Base-by-base conservation (phyloP, 2,329 filamentous ascomycete genomes). In the Penicillium rolfsii region DNA sequence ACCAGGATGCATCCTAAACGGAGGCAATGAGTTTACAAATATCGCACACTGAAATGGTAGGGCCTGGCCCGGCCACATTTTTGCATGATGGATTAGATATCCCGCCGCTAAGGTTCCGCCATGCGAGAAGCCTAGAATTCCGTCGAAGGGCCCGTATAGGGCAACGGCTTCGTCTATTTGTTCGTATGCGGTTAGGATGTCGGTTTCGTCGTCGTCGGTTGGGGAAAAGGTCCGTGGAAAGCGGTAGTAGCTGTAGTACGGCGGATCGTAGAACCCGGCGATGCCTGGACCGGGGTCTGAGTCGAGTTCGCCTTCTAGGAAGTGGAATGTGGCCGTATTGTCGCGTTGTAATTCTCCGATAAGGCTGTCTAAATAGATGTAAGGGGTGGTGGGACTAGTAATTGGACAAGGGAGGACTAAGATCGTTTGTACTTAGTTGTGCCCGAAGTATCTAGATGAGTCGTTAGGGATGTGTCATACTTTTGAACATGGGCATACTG, bases 111-210 rank as follows among this genome's bases (percentile, higher is more conserved):
- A 58, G 11, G 73, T 73, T 14, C 68, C 74, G 7, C 74, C 74
- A 41, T 77, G 73, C 11, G 71, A 74, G 62, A 76, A 77, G 30
- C 74, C 75, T 22, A 76, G 61, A 43, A 76, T 59, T 6, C 73
- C 73, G 40, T 77, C 74, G 35, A 64, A 68, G 24, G 60, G 67
- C 12, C 63, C 74, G 38, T 64, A 36, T 38, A 62, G 22, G 8
- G 64, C 60, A 35, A 76, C 67, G 45, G 67, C 63, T 26, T 73
- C 69, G 49, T 70, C 67, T 26, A 74, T 63, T 11, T 67, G 56
- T 33, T 69, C 63, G 45, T 73, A 72, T 1, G 74, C 71, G 8
- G 71, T 64, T 9, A 60, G 48, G 8, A 73, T 55, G 28, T 69
- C 63, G 12, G 68, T 62, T 16, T 66, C 66, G 50, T 72, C 63